Evolutionary conservation across 371 early-diverging fungal species (phyloP), one percentile per base, ranked within the genome.

Genomic region (Apophysomyces variabilis): DNA sequence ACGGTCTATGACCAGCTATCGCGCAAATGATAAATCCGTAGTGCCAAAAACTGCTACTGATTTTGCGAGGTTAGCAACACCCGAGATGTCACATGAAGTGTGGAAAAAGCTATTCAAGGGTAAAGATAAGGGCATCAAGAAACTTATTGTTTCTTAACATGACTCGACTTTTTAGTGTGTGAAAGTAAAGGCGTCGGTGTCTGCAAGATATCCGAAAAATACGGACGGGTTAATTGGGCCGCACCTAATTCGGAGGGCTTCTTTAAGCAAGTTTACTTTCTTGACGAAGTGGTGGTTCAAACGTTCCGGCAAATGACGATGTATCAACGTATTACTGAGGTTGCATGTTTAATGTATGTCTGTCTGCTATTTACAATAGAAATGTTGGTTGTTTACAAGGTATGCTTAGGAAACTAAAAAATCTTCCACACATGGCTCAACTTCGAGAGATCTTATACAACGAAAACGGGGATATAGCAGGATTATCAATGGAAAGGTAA

Each of bases 261-360:
- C 57, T 79, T 83, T 37, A 83, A 83, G 46, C 77, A 76, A 57
- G 79, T 83, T 0, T 79, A 73, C 35, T 79, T 67, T 62, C 68
- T 77, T 6, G 44, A 50, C 8, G 57, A 60, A 45, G 66, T 74
- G 38, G 84, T 83, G 0, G 72, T 80, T 7, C 81, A 83, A 50
- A 79, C 79, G 12, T 83, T 83, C 59, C 62, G 72, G 35, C 62
- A 76, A 1, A 83, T 83, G 84, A 80, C 81, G 1, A 66, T 76
- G 41, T 66, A 68, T 13, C 84, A 83, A 46, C 74, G 84, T 35
- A 68, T 71, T 1, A 80, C 73, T 1, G 81, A 83, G 58, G 64
- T 83, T 18, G 81, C 72, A 0, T 71, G 81, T 45, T 46, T 83
- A 50, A 50, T 50, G 54, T 50, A 50, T 21, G 54, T 50, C 0